Percentiles rank a stretch among this genome's conserved stretches.
phyloP scores from a whole-genome alignment of 2,329 filamentous ascomycete genomes.

The Colletotrichum cuscutae region DNA sequence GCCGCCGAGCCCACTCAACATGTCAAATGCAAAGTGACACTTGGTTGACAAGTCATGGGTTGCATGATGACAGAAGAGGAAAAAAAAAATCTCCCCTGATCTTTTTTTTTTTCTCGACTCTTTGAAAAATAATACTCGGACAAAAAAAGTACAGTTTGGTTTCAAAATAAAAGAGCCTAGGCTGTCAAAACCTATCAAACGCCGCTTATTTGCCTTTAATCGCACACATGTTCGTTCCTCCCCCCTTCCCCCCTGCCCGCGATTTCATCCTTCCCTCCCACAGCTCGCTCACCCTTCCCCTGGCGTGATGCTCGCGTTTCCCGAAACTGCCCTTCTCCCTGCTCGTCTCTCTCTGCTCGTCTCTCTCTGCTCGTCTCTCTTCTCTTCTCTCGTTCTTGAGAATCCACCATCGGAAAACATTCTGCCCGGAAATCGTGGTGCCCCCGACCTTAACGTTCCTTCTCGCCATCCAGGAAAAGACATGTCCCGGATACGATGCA shows the following conservation, averaged over 20 bases:
- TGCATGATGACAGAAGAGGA: background rate
- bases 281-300: background rate
- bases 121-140: background rate
- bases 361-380: background rate
- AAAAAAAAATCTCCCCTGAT: too few relatives aligned
- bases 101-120: too few relatives aligned
- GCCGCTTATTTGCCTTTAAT: conserved; percentile 2
- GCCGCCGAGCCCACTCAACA: background rate
- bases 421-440: background rate
- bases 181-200: conserved; percentile 4
- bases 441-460: background rate
- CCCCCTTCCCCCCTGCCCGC: background rate
- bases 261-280: background rate
- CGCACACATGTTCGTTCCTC: background rate
- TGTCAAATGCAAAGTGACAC: background rate
- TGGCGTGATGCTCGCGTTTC: background rate
- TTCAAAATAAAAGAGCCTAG: background rate
- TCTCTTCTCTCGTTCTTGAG: background rate
- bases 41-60: background rate
- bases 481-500: background rate
- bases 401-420: background rate
- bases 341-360: background rate
- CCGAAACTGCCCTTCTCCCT: background rate
- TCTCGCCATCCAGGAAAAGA: background rate
- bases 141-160: conserved; percentile 24